These are phyloP conservation scores for Chaetomiaceae sp. DNA, from an alignment of 2,329 filamentous ascomycete genomes.

Conservation along the genomic window DNA sequence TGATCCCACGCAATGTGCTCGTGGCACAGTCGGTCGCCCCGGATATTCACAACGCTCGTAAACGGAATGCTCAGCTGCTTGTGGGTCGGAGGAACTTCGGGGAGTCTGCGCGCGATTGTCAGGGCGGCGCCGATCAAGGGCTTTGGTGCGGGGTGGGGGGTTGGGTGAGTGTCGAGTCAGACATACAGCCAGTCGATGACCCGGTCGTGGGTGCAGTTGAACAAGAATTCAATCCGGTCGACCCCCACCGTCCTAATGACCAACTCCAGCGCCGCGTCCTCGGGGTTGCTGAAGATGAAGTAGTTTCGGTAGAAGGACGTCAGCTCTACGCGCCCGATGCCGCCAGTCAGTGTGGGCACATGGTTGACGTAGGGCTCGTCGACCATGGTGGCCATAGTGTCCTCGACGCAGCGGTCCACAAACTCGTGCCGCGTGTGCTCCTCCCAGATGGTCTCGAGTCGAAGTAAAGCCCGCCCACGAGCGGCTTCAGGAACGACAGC, in stretches of 20 bases:
- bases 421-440: slow-evolving; percentile 72
- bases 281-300: slow-evolving; percentile 69
- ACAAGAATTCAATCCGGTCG: slow-evolving; percentile 65
- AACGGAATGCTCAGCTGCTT: slow-evolving; percentile 53
- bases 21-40: slow-evolving; percentile 61
- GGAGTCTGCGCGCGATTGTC: slow-evolving; percentile 36
- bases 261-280: slow-evolving; percentile 60
- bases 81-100: slow-evolving; percentile 53
- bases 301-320: slow-evolving; percentile 65
- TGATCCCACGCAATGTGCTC: slow-evolving; percentile 70
- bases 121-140: too few relatives aligned
- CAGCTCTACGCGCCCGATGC: slow-evolving; percentile 57
- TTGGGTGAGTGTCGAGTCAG: too few relatives aligned
- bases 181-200: slow-evolving; percentile 62
- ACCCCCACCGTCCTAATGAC: slow-evolving; percentile 66
- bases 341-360: slow-evolving; percentile 64
- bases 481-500: slow-evolving; percentile 57
- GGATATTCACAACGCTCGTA: slow-evolving; percentile 59
- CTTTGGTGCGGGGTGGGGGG: too few relatives aligned
- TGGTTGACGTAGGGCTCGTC: slow-evolving; percentile 75
- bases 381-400: slow-evolving; percentile 79
- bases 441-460: slow-evolving; percentile 74
- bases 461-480: slow-evolving; percentile 59
- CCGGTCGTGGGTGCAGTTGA: slow-evolving; percentile 55
- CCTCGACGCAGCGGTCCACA: slow-evolving; percentile 57